Evolutionary conservation across 768 basidiomycete genomes (phyloP), one percentile per base, ranked within the genome.

Genomic region (Suillus ampliporus): DNA sequence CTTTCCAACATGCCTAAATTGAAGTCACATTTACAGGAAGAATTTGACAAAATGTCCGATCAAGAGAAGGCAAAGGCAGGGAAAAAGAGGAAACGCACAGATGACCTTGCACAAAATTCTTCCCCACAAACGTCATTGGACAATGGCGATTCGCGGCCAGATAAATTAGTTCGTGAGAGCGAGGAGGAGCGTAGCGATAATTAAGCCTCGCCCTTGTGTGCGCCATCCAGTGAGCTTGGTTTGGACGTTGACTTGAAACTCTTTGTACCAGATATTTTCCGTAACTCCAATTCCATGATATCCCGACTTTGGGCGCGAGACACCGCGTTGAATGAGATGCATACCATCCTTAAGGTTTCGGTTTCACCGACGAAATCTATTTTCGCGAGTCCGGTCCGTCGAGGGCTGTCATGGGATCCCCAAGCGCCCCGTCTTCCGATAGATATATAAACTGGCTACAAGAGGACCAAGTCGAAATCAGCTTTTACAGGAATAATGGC

Each of bases 1-100:
- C 78, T 87, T 74, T 88, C 85, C 68, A 92, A 88, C 63, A 90
- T 96, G 62, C 92, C 93, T 0, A 75, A 79, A 40, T 77, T 97
- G 56, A 94, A 93, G 69, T 73, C 72, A 11, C 95, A 97, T 72
- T 79, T 96, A 9, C 84, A 89, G 71, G 82, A 85, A 67, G 92
- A 95, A 71, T 92, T 87, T 83, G 83, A 89, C 41, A 77, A 79
- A 54, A 75, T 83, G 58, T 78, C 73, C 21, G 75, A 72, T 51
- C 76, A 74, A 56, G 80, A 79, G 68, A 83, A 80, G 65, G 75
- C 74, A 41, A 81, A 71, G 61, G 71, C 71, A 19, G 77, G 76
- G 68, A 78, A 75, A 54, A 81, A 82, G 71, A 75, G 79, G 63
- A 82, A 82, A 60, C 67, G 70, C n/a, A 66, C 73, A 63, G 71